These are phyloP conservation scores for Pseudopyricularia cyperi DNA, from an alignment of 2,329 filamentous ascomycete genomes.

Conservation along the genomic window DNA sequence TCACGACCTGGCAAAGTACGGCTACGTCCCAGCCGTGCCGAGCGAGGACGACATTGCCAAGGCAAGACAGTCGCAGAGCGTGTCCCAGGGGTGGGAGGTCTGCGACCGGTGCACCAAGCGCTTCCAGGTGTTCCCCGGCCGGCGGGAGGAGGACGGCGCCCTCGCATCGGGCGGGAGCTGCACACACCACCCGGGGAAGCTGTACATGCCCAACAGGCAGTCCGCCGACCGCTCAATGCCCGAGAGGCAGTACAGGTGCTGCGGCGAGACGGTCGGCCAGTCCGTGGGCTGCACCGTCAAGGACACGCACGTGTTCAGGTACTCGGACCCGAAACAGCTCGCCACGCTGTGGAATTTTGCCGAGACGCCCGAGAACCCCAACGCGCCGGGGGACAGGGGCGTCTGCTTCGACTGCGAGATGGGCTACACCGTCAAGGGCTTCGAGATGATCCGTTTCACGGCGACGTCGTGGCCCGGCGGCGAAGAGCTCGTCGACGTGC, in stretches of 20 bases:
- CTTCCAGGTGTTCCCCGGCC: slow-evolving; percentile 85
- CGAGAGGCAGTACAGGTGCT: slow-evolving; percentile 63
- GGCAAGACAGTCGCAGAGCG: slow-evolving; percentile 50
- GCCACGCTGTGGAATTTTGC: slow-evolving; percentile 70
- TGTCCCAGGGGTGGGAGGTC: slow-evolving; percentile 66
- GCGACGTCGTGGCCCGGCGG: slow-evolving; percentile 78
- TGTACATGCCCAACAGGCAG: slow-evolving; percentile 40
- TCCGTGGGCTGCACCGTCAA: slow-evolving; percentile 60
- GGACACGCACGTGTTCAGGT: slow-evolving; percentile 77
- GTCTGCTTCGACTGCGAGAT: slow-evolving; percentile 95
- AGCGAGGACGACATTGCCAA: slow-evolving; percentile 51
- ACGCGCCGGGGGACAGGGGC: slow-evolving; percentile 39
- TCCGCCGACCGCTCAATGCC: slow-evolving; percentile 40
- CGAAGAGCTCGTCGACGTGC: slow-evolving; percentile 61
- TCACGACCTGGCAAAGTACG: slow-evolving; percentile 48
- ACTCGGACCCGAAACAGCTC: slow-evolving; percentile 60
- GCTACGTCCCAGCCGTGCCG: slow-evolving; percentile 63
- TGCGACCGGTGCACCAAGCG: slow-evolving; percentile 79
- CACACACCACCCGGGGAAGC: slow-evolving; percentile 66
- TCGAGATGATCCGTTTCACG: slow-evolving; percentile 84
- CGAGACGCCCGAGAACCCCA: slow-evolving; percentile 54
- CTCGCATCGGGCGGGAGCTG: slow-evolving; percentile 69
- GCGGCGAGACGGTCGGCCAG: slow-evolving; percentile 59
- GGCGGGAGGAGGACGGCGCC: slow-evolving; percentile 62
- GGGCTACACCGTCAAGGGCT: slow-evolving; percentile 79